Percentiles rank a stretch among this genome's conserved stretches.
These are phyloP conservation scores for Talaromyces stipitatus DNA, from an alignment of 495 filamentous ascomycete genomes.

Conservation along the genomic window DNA sequence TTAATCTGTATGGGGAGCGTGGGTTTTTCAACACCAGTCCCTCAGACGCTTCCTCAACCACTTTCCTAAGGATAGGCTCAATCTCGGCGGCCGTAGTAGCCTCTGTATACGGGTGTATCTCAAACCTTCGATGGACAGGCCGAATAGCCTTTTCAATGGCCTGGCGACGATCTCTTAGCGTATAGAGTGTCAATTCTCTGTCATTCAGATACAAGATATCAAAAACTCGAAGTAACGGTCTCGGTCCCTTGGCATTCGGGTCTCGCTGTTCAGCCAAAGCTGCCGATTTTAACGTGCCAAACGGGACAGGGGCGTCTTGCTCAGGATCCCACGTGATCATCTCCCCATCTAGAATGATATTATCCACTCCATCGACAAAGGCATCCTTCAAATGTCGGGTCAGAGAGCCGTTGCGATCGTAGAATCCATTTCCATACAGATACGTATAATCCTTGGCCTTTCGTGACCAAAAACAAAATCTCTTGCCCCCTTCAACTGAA, in stretches of 20 bases:
- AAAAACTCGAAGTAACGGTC: conserved; percentile 82
- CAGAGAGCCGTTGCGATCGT: conserved; percentile 69
- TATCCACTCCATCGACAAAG: conserved; percentile 69
- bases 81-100: conserved; percentile 63
- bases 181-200: conserved; percentile 67
- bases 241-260: conserved; percentile 59
- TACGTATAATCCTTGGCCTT: conserved; percentile 97
- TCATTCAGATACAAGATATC: conserved; percentile 89
- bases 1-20: conserved; percentile 73
- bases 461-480: conserved; percentile 87
- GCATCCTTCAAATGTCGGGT: conserved; percentile 73
- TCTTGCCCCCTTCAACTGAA: conserved; percentile 55
- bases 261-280: conserved; percentile 77
- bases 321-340: conserved; percentile 99
- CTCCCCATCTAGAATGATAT: conserved; percentile 90
- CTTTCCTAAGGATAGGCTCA: conserved; percentile 67
- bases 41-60: conserved; percentile 83
- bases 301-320: conserved; percentile 73
- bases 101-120: conserved; percentile 68
- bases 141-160: conserved; percentile 63
- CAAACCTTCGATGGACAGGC: conserved; percentile 64
- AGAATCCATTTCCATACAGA: conserved; percentile 73
- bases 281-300: conserved; percentile 90
- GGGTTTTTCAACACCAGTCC: conserved; percentile 95
- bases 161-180: conserved; percentile 69